Conservation (phyloP, 306 rosid genomes). For the Gastrolobium bilobum region DNA sequence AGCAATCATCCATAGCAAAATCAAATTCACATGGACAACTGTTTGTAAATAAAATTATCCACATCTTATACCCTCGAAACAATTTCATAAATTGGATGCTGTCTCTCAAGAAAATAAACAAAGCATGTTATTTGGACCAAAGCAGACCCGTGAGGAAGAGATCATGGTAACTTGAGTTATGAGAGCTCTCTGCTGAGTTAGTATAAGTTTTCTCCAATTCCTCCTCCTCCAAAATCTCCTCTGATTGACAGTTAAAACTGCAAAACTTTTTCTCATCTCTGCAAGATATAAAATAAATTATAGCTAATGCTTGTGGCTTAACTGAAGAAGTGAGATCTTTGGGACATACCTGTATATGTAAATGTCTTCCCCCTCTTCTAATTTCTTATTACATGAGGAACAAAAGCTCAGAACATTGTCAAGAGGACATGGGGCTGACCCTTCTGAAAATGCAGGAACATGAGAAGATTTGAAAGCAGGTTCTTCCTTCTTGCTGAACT, state of each 20-base stretch:
- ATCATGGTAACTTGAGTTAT: slow-evolving; percentile 71
- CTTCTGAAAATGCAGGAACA: slow-evolving; percentile 46
- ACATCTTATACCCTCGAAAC: slow-evolving; percentile 31
- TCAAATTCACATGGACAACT: slow-evolving; percentile 55
- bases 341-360: slow-evolving; percentile 65
- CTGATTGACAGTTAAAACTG: slow-evolving; percentile 63
- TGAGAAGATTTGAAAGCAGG: slow-evolving; percentile 52
- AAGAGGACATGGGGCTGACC: slow-evolving; percentile 40
- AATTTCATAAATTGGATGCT: slow-evolving; percentile 29
- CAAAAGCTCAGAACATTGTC: slow-evolving; percentile 56
- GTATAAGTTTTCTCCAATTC: slow-evolving; percentile 56
- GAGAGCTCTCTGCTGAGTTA: slow-evolving; percentile 61
- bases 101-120: slow-evolving; percentile 41
- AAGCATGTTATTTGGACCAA: slow-evolving; percentile 48
- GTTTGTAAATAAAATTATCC: slow-evolving; percentile 53
- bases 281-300: slow-evolving; percentile 44
- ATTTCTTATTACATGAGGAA: slow-evolving; percentile 63
- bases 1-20: slow-evolving; percentile 62
- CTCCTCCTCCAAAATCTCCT: slow-evolving; percentile 59
- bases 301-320: slow-evolving; percentile 23
- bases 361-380: slow-evolving; percentile 64
- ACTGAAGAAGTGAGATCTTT: slow-evolving; percentile 20
- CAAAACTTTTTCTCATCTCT: slow-evolving; percentile 79
- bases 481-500: slow-evolving; percentile 62
- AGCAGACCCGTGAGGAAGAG: slow-evolving; percentile 70